phyloP scores from a whole-genome alignment of 2,329 filamentous ascomycete species.

The Trichophaea hybrida region DNA sequence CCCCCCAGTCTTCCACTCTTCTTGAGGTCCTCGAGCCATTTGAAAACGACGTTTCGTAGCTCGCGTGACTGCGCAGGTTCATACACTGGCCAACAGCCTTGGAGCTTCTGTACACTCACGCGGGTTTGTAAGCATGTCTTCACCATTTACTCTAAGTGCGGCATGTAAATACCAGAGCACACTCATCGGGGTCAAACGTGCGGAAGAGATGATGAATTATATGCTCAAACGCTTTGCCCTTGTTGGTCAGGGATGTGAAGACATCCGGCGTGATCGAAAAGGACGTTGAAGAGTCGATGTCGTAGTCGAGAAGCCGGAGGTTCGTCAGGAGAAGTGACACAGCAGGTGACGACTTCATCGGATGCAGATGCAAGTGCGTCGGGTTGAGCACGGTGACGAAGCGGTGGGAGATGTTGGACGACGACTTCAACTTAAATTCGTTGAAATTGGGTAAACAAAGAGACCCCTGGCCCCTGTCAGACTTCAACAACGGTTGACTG shows the following conservation, averaged over 20 bases:
- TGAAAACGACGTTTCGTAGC: constrained; percentile 67
- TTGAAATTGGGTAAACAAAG: no score
- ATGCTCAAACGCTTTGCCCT: constrained; percentile 75
- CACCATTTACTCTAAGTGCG: not conserved
- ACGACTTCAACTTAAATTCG: no score
- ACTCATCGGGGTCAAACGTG: constrained; percentile 65
- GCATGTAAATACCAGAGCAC: constrained; percentile 30
- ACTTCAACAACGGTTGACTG: no score
- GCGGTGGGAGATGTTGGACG: no score
- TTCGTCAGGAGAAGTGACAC: constrained; percentile 65
- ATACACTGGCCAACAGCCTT: constrained; percentile 77
- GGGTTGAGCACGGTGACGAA: no score
- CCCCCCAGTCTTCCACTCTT: constrained; percentile 59
- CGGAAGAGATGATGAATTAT: constrained; percentile 74
- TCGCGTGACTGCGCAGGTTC: constrained; percentile 86
- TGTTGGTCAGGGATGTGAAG: constrained; percentile 54
- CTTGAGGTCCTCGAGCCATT: constrained; percentile 70
- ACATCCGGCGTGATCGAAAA: constrained; percentile 68
- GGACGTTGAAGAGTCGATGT: constrained; percentile 35
- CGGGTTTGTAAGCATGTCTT: not conserved
- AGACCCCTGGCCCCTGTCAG: no score
- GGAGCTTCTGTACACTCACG: constrained; percentile 52
- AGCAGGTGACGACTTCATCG: constrained; percentile 22
- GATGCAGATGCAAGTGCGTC: no score
- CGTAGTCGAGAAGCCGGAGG: constrained; percentile 57